Evolutionary conservation across 768 basidiomycete genomes (phyloP).

Genomic region (Multifurca ochricompacta): DNA sequence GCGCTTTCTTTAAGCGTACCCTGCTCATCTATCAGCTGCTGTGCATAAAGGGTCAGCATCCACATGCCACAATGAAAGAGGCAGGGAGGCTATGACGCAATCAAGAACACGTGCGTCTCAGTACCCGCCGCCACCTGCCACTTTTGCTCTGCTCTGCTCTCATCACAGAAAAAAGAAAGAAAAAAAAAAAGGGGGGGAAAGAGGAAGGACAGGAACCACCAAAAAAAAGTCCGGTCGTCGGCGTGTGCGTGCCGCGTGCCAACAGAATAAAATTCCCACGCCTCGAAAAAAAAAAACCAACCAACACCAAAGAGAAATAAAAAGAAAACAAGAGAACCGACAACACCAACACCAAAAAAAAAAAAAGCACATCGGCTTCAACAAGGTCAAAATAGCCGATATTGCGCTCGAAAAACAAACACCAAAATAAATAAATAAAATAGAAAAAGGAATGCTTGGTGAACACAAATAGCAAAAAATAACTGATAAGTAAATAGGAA

Average conservation of each 20-base stretch:
- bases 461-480: no score
- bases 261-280: constrained; percentile 5
- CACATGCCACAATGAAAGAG: background rate
- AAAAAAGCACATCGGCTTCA: background rate
- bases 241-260: background rate
- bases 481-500: no score
- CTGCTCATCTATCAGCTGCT: constrained; percentile 19
- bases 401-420: background rate
- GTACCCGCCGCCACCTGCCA: background rate
- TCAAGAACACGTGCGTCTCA: background rate
- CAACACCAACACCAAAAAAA: background rate
- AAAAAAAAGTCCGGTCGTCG: background rate
- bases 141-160: no score
- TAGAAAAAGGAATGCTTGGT: no score
- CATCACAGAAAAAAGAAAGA: background rate
- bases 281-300: constrained; percentile 8
- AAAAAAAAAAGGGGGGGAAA: background rate
- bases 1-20: constrained; percentile 26
- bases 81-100: constrained; percentile 4
- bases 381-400: background rate
- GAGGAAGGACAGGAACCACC: background rate
- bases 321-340: background rate
- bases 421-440: no score
- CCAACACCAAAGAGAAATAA: background rate
- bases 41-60: constrained; percentile 5